These are phyloP conservation scores for Colletotrichum siamense DNA, from an alignment of 2,329 filamentous ascomycete species.

Conservation along the genomic window DNA sequence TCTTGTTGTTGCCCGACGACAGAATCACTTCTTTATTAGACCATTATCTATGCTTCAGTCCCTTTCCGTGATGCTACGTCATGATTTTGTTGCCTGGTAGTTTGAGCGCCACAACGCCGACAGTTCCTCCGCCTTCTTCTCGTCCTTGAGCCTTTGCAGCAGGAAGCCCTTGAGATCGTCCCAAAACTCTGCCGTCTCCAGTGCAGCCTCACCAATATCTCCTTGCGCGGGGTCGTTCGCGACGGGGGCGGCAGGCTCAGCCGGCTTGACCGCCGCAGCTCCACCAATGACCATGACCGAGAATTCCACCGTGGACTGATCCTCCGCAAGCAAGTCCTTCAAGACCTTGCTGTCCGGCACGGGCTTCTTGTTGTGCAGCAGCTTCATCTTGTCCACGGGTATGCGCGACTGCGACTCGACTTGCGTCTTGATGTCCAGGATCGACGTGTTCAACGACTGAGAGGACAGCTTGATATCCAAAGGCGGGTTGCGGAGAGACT, in stretches of 20 bases:
- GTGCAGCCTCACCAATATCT: conserved; percentile 49
- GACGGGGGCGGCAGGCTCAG: conserved; percentile 41
- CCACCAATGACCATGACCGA: conserved; percentile 89
- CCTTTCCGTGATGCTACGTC: background rate
- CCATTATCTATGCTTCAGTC: conserved; percentile 5
- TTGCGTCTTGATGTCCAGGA: conserved; percentile 78
- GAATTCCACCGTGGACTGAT: conserved; percentile 70
- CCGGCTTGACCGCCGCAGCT: conserved; percentile 49
- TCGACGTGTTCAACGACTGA: conserved; percentile 70
- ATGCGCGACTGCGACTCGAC: conserved; percentile 69
- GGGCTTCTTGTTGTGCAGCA: conserved; percentile 89
- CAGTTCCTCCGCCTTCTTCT: conserved; percentile 67
- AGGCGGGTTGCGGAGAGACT: conserved; percentile 78
- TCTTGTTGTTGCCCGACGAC: conserved; percentile 24
- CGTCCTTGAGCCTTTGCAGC: conserved; percentile 78
- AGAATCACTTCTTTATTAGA: conserved; percentile 20
- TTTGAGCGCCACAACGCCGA: conserved; percentile 72
- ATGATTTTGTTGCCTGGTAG: conserved; percentile 61
- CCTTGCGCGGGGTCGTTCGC: conserved; percentile 24
- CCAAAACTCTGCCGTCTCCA: conserved; percentile 84
- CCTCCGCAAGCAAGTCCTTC: conserved; percentile 70
- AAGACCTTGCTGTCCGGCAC: conserved; percentile 78
- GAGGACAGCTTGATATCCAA: conserved; percentile 71
- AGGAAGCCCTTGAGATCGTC: conserved; percentile 82
- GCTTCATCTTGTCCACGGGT: conserved; percentile 79